Evolutionary conservation across 2,329 filamentous ascomycete genomes (phyloP), one percentile per base, ranked within the genome.

Genomic region (Penicillium sp.): DNA sequence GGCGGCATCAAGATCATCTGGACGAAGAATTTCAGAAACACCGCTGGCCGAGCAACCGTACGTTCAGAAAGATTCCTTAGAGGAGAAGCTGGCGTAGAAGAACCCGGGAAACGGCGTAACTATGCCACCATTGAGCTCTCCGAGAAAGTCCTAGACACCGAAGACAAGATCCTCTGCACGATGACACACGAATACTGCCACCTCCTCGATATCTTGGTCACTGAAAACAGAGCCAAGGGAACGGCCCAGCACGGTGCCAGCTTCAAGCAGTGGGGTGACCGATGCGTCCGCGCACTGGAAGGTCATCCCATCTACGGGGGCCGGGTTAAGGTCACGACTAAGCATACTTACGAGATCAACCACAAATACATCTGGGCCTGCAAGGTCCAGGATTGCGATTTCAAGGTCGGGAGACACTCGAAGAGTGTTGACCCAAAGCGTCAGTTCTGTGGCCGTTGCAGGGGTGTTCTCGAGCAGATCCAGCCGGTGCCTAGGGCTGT

Each of bases 141-240:
- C 0, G 86, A 90, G 54, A 96, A 95, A 72, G 88, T 97, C 47
- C 92, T 97, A 61, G 86, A 91, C 70, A 84, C 88, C 68, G 85
- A 90, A 64, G 76, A 89, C 57, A 86, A 91, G 3, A 82, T 97
- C 1, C 82, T 94, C 62, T 97, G 97, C 73, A 92, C 94, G 0
- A 78, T 97, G n/a, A 91, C 93, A 0, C 94, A 99, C 73, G 94
- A 99, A 69, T 97, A 94, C 78, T 97, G 94, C 73, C 94, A 99
- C 71, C 79, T 97, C 1, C 88, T 91, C 43, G 96, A 92, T 68
- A 97, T 93, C 74, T 95, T 97, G 86, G 80, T 97, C 62, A 88
- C 83, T 49, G 87, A 86, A 56, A 88, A 90, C 60, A 21, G 35
- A n/a, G 43, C 35, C 23, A 56, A 56, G n/a, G 54, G 54, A 8